Base-by-base conservation (phyloP, 371 early-diverging fungal genomes). In the Dichotomocladium elegans region DNA sequence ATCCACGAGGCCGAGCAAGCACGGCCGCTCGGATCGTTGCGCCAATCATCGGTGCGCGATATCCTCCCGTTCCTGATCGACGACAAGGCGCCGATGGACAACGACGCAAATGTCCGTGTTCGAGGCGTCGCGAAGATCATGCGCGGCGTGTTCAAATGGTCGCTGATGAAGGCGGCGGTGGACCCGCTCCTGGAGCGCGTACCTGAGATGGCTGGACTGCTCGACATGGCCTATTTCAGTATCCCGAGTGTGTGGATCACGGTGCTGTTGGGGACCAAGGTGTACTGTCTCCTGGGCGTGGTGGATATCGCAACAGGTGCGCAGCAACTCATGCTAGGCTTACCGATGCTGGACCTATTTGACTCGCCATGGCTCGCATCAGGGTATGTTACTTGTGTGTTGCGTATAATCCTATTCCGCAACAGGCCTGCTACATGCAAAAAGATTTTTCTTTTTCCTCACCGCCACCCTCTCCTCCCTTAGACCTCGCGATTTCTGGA, bases 401-500 rank as follows among this genome's bases (percentile, higher is more conserved):
- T n/a, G n/a, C n/a, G n/a, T n/a, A n/a, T n/a, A n/a, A n/a, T n/a
- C n/a, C n/a, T n/a, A n/a, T n/a, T n/a, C n/a, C n/a, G n/a, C n/a
- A n/a, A n/a, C n/a, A n/a, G n/a, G n/a, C n/a, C n/a, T n/a, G n/a
- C n/a, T n/a, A n/a, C n/a, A n/a, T n/a, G n/a, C n/a, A n/a, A n/a
- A n/a, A n/a, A n/a, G n/a, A n/a, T n/a, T n/a, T n/a, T n/a, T n/a
- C n/a, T n/a, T n/a, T n/a, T n/a, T n/a, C n/a, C n/a, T n/a, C n/a
- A n/a, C n/a, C n/a, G n/a, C n/a, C 44, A 43, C 25, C 26, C 25
- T 10, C 25, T 27, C 27, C 33, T 41, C n/a, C n/a, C 27, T 2
- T 48, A 63, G 63, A 43, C 70, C 67, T 45, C 55, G 60, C 10
- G 70, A 72, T 50, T 72, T 69, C 26, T 72, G 73, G 70, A 61